These are phyloP conservation scores for Trichoderma guizhouense DNA, from an alignment of 2,329 filamentous ascomycete genomes.

Conservation along the genomic window DNA sequence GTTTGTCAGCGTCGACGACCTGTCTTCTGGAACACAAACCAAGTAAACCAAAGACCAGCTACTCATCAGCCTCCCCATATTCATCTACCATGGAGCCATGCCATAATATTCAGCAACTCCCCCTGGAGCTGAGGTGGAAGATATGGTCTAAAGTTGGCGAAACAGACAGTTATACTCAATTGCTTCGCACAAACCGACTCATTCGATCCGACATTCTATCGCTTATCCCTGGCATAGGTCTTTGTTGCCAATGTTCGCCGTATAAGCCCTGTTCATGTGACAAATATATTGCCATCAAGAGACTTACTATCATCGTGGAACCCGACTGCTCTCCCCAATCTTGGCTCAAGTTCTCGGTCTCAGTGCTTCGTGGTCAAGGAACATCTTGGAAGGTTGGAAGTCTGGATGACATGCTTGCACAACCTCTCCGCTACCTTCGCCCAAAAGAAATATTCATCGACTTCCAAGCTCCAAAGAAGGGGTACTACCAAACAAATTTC, in stretches of 20 bases:
- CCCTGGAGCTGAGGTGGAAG: neutral
- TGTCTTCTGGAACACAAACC: too few species aligned
- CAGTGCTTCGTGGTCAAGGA: neutral
- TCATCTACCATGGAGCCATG: neutral
- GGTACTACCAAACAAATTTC: neutral
- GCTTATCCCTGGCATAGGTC: neutral
- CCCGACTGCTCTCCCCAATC: neutral
- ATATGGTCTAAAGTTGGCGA: neutral
- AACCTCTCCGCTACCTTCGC: neutral
- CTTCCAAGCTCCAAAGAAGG: neutral
- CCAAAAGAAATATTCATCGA: neutral
- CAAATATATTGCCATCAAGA: neutral
- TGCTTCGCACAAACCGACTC: neutral
- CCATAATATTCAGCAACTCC: neutral
- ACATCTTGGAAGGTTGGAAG: neutral
- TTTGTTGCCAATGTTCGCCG: neutral
- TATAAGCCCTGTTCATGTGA: neutral
- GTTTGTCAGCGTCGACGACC: too few species aligned
- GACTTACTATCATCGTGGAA: neutral
- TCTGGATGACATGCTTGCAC: neutral
- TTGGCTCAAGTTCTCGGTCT: neutral
- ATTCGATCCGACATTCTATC: neutral
- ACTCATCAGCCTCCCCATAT: neutral
- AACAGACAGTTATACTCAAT: neutral
- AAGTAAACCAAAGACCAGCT: neutral